These are phyloP conservation scores for Blechomonas ayalai DNA, from an alignment of 208 protist genomes.

Conservation along the genomic window DNA sequence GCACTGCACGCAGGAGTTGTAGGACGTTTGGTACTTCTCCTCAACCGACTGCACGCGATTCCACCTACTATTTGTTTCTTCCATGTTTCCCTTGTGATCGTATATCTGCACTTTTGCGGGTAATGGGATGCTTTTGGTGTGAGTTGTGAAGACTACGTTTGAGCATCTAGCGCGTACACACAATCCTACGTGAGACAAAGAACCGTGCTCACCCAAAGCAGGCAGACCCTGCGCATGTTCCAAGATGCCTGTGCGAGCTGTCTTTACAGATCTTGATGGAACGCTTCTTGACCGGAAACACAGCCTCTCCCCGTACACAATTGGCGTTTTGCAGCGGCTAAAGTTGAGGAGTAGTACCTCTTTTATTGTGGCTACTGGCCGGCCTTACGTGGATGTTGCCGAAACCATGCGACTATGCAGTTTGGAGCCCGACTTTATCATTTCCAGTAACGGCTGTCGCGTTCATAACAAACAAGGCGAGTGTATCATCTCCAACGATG, in stretches of 20 bases:
- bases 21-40: too few relatives aligned
- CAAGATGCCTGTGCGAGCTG: conserved; percentile 41
- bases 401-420: conserved; percentile 29
- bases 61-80: too few relatives aligned
- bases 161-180: too few relatives aligned
- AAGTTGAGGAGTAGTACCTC: conserved; percentile 14
- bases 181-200: too few relatives aligned
- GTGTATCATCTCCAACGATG: conserved; percentile 24
- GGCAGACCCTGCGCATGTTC: too few relatives aligned
- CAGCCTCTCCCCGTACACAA: conserved; percentile 13
- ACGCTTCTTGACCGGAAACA: conserved; percentile 31
- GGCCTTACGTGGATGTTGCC: conserved; percentile 31
- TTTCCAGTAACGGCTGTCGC: conserved; percentile 50
- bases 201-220: too few relatives aligned
- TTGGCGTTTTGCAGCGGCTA: conserved; percentile 21
- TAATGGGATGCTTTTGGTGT: too few relatives aligned
- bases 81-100: too few relatives aligned
- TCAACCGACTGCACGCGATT: too few relatives aligned
- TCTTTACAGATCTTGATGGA: conserved; percentile 52
- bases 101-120: too few relatives aligned
- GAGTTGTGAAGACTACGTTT: too few relatives aligned
- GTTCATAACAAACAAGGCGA: conserved; percentile 29
- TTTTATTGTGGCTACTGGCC: conserved; percentile 39
- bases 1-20: too few relatives aligned
- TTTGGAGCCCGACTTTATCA: conserved; percentile 30